These are phyloP conservation scores for Danielia oregonensis DNA, from an alignment of 805 yeast species.

Conservation along the genomic window DNA sequence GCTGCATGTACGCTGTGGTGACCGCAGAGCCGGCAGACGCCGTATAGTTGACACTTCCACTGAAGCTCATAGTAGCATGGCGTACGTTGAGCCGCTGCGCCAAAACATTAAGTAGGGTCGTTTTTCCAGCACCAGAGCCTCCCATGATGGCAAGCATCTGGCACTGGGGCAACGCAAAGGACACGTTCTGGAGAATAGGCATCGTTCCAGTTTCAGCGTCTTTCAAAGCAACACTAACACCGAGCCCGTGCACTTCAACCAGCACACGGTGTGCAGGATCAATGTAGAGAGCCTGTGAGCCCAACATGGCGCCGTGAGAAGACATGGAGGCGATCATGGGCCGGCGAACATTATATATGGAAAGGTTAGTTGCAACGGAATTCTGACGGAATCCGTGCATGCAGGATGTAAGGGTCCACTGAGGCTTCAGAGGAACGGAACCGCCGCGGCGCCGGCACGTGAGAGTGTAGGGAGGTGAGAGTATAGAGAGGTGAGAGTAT, in stretches of 20 bases:
- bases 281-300: slow-evolving; percentile 1
- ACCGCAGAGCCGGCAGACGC: slow-evolving; percentile 11
- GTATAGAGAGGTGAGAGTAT: too few species aligned
- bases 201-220: slow-evolving; percentile 9
- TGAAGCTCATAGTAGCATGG: slow-evolving; percentile 37
- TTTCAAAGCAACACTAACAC: slow-evolving; percentile 10
- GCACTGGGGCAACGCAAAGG: slow-evolving; percentile 58
- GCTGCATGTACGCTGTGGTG: slow-evolving; percentile 62
- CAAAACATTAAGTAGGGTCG: slow-evolving; percentile 67
- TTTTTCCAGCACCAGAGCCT: slow-evolving; percentile 85
- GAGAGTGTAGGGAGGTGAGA: too few species aligned
- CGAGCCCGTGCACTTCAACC: slow-evolving; percentile 9
- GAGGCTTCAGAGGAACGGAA: too few species aligned
- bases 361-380: background rate
- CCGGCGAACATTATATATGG: too few species aligned
- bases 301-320: background rate
- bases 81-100: slow-evolving; percentile 47
- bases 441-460: too few species aligned
- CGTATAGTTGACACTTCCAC: slow-evolving; percentile 39
- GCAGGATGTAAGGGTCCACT: too few species aligned
- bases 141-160: slow-evolving; percentile 78
- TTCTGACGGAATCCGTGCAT: slow-evolving; percentile 1
- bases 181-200: slow-evolving; percentile 41
- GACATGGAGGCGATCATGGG: too few species aligned
- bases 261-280: slow-evolving; percentile 7